Evolutionary conservation across 257 asterid species (phyloP).

Genomic region (Echites panduratus): DNA sequence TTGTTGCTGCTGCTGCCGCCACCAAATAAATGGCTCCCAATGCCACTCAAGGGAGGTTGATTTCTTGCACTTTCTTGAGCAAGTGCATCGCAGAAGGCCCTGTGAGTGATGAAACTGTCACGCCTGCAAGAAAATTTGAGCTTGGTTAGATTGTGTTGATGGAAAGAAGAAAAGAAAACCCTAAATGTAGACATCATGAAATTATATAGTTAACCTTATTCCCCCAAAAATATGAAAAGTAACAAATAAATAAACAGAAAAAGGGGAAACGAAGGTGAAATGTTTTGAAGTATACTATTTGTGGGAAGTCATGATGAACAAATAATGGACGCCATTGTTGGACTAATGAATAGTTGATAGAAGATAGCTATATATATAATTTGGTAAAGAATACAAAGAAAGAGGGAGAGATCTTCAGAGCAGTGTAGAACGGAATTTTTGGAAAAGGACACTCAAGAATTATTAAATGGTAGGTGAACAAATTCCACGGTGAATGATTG

Average conservation of each 20-base stretch:
- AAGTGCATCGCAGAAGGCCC: constrained; percentile 84
- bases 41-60: constrained; percentile 42
- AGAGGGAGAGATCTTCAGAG: neutral
- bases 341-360: neutral
- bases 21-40: constrained; percentile 39
- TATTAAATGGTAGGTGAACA: constrained; percentile 9
- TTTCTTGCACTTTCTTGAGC: constrained; percentile 72
- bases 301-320: neutral
- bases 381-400: neutral
- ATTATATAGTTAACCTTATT: too few relatives aligned
- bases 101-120: constrained; percentile 75
- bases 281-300: neutral
- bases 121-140: constrained; percentile 38
- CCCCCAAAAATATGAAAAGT: too few relatives aligned
- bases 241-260: neutral
- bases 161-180: neutral
- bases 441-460: constrained; percentile 7
- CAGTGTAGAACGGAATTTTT: neutral
- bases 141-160: too few relatives aligned
- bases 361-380: too few relatives aligned
- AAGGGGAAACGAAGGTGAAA: neutral
- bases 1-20: constrained; percentile 4
- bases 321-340: neutral
- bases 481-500: constrained; percentile 8
- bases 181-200: neutral